Base-by-base conservation (phyloP, 1,284 basidiomycete species). In the Chondrostereum purpureum region DNA sequence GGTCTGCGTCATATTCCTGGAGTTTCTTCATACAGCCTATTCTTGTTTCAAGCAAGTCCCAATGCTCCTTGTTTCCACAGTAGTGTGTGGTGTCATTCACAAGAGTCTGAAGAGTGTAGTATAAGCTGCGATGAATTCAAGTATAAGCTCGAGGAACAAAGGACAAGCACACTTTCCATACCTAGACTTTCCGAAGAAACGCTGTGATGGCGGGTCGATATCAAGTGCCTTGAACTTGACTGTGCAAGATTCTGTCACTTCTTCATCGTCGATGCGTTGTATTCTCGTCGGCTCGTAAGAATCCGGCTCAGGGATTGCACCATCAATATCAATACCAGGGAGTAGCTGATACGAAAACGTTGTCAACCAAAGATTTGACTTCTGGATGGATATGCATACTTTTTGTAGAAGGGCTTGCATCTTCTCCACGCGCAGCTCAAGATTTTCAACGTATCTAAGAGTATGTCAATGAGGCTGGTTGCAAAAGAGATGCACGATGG, bases 161-260 rank as follows among this genome's bases (percentile, higher is more conserved):
- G 12, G 13, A 5, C 3, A 31, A 31, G 8, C 27, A 31, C 22
- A 20, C 21, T 34, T 5, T 13, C n/a, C 12, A 12, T 18, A 41
- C 39, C 39, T 41, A 10, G 39, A 41, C 23, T 41, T 41, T 22
- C 39, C 39, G 23, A 21, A 41, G 22, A 41, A 19, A 13, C 18
- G 17, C 18, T 19, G n/a, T 21, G 17, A 4, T 4, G 18, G 13
- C 4, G 18, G 18, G n/a, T 5, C 39, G 39, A 21, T n/a, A 13
- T 23, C 16, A 19, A 37, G 39, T 21, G 22, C 11, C 18, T 41
- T 3, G 2, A 5, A 41, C n/a, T 23, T 3, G 22, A 41, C 13
- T 21, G 13, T 13, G 18, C 13, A 23, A 8, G 27, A 31, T 2
- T 3, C 39, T n/a, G 22, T 37, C 20, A 13, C 39, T 11, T 21